phyloP scores from a whole-genome alignment of 2,329 filamentous ascomycete genomes.

The Zymoseptoria pseudotritici region DNA sequence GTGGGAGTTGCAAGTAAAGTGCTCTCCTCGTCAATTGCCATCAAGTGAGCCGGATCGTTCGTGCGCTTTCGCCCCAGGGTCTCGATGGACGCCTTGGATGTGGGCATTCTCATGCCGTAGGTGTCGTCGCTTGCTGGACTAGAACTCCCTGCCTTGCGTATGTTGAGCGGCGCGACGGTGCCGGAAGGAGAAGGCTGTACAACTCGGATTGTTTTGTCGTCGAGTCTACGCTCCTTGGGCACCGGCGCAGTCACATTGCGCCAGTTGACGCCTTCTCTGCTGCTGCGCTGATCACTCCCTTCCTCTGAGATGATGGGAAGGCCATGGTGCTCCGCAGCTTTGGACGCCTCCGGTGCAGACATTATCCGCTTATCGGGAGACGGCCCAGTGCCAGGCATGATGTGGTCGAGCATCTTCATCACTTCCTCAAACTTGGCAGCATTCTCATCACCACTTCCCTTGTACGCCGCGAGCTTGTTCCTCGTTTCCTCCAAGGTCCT shows the following conservation, averaged over 20 bases:
- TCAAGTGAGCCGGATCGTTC: constrained; percentile 11
- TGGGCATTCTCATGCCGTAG: constrained; percentile 6
- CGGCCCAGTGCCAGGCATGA: constrained; percentile 23
- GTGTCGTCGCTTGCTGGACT: constrained; percentile 20
- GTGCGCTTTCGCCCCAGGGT: constrained; percentile 15
- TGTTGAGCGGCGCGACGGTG: constrained; percentile 47
- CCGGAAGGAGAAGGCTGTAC: constrained; percentile 47
- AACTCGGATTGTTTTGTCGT: constrained; percentile 47
- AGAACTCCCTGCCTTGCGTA: constrained; percentile 42
- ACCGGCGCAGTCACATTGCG: constrained; percentile 38
- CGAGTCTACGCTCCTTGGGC: constrained; percentile 23
- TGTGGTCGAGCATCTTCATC: constrained; percentile 39
- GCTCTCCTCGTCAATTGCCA: constrained; percentile 25
- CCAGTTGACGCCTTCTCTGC: constrained; percentile 31
- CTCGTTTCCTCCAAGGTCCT: constrained; percentile 53
- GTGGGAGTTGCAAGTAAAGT: constrained; percentile 17
- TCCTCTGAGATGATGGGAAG: constrained; percentile 49
- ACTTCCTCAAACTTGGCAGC: constrained; percentile 51
- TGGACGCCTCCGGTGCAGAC: constrained; percentile 38
- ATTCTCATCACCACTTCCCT: constrained; percentile 41
- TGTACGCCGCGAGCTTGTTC: constrained; percentile 46
- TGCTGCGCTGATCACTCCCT: constrained; percentile 25
- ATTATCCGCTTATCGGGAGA: constrained; percentile 33
- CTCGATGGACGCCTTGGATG: constrained; percentile 16
- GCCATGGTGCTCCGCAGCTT: constrained; percentile 24